Percentiles rank a stretch among this genome's conserved stretches.
These are phyloP conservation scores for Candida sojae DNA, from an alignment of 1,139 yeast species.

Conservation along the genomic window DNA sequence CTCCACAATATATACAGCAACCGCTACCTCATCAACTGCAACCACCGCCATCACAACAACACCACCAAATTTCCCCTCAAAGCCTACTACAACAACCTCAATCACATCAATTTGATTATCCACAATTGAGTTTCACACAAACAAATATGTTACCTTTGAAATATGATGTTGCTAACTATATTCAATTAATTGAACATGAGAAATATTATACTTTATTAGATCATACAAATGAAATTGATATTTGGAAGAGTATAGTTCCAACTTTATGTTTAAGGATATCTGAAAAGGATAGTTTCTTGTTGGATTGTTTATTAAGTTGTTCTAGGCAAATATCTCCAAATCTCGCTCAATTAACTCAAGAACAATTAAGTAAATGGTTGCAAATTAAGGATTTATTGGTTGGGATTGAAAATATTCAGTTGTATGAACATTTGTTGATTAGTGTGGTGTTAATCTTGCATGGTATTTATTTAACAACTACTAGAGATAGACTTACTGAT, in stretches of 20 bases:
- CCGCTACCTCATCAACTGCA: background rate
- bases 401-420: background rate
- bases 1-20: background rate
- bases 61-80: background rate
- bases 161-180: constrained; percentile 13
- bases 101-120: constrained; percentile 3
- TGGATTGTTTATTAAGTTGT: constrained; percentile 35
- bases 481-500: constrained; percentile 11
- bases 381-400: constrained; percentile 6
- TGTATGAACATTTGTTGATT: constrained; percentile 26
- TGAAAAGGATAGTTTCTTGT: constrained; percentile 22
- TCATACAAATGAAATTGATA: constrained; percentile 36
- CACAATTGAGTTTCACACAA: constrained; percentile 1
- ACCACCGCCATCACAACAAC: background rate
- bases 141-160: background rate
- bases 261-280: constrained; percentile 26
- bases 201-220: constrained; percentile 44
- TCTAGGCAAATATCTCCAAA: constrained; percentile 20
- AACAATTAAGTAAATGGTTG: constrained; percentile 30
- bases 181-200: constrained; percentile 31
- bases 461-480: constrained; percentile 18
- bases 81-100: constrained; percentile 7
- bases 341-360: constrained; percentile 3
- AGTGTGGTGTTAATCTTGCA: constrained; percentile 32
- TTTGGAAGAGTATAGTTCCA: constrained; percentile 46